Percentiles rank a stretch among this genome's conserved stretches.
phyloP scores from a whole-genome alignment of 2,329 filamentous ascomycete species.

The Paecilomyces fulvus region DNA sequence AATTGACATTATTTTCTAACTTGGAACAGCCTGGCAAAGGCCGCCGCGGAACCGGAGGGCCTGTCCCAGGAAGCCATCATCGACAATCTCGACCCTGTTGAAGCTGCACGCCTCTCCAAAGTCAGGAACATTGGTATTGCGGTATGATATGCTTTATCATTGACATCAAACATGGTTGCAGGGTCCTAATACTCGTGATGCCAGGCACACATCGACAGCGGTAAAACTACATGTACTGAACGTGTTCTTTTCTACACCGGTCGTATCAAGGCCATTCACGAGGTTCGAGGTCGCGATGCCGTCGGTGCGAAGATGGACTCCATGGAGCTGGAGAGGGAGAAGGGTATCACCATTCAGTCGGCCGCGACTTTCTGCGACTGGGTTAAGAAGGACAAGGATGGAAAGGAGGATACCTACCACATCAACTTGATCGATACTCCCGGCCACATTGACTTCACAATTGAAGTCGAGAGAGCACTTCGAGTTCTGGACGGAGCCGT shows the following conservation, averaged over 20 bases:
- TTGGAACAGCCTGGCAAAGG: conserved; percentile 44
- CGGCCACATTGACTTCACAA: conserved; percentile 98
- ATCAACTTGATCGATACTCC: conserved; percentile 98
- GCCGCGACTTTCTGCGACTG: conserved; percentile 97
- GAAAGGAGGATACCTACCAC: conserved; percentile 84
- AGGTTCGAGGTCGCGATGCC: conserved; percentile 80
- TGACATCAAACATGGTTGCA: neutral
- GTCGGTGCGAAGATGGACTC: conserved; percentile 99
- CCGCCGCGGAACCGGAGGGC: conserved; percentile 46
- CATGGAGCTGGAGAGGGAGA: conserved; percentile 97
- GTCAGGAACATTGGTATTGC: conserved; percentile 98
- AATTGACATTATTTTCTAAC: neutral
- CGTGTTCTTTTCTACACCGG: conserved; percentile 97
- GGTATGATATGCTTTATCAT: conserved; percentile 43
- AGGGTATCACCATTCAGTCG: conserved; percentile 98
- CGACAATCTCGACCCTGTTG: conserved; percentile 70
- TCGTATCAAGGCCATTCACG: conserved; percentile 92
- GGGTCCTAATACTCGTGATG: conserved; percentile 8
- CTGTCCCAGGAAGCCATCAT: conserved; percentile 60
- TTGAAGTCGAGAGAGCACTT: conserved; percentile 92
- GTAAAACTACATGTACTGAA: conserved; percentile 94
- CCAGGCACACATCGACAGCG: conserved; percentile 94
- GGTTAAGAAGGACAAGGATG: conserved; percentile 69
- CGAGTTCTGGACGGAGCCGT: conserved; percentile 93
- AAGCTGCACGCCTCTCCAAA: conserved; percentile 66